Evolutionary conservation across 305 asterid species (phyloP), one percentile per base, ranked within the genome.

Genomic region (Fraxinus xanthoxyloides): DNA sequence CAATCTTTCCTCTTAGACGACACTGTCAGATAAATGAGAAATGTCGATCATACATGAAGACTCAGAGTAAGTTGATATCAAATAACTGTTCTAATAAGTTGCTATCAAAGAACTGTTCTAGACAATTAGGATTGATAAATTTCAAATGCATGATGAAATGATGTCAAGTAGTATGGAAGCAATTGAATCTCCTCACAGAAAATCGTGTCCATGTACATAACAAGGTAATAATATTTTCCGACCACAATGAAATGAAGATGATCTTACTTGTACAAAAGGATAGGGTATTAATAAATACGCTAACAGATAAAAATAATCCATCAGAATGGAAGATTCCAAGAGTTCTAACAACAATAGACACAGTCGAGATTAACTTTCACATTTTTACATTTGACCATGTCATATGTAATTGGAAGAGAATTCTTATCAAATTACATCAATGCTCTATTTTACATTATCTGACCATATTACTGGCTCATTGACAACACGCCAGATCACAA

Each of bases 1-100:
- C 99, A 56, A 95, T 80, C 87, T 94, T 95, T 84, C 99, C 99
- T 85, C 99, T 90, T 80, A 95, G 90, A 28, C 99, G 98, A 82
- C 97, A 91, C 99, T 95, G 93, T 38, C 82, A 85, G 15, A 78
- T 32, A 73, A 76, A 40, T 28, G 38, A 78, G 73, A 75, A 56
- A 67, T 40, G 65, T 43, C 72, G 46, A 75, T 63, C 40, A 69
- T 28, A 15, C 24, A 69, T 30, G 6, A 30, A 43, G 30, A 13
- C 19, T 67, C 72, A 74, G 38, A 61, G 9, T 26, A 24, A 65
- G 35, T 65, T 26, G 6, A 28, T 28, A 67, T 28, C 72, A 63
- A 10, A 23, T 6, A 63, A 63, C 17, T 63, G 34, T n/a, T 59
- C 30, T 59, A 59, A 48, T 24, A 23, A 61, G 32, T 63, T 24